Evolutionary conservation across 306 rosid genomes (phyloP).

Genomic region (Fagus sylvatica): DNA sequence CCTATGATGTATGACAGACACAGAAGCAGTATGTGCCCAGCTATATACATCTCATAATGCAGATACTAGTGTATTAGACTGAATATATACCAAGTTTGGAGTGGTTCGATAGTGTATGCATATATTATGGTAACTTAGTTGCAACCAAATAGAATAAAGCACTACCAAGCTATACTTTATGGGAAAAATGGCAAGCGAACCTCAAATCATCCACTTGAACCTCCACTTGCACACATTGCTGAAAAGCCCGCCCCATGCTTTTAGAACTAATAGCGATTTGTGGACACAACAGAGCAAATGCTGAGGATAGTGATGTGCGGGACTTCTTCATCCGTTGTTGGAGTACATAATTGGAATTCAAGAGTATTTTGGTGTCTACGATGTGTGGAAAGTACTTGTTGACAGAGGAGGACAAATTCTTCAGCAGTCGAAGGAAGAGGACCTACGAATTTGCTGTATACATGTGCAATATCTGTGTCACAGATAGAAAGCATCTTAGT

Average conservation of each 20-base stretch:
- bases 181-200: conserved; percentile 43
- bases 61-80: background rate
- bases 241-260: conserved; percentile 35
- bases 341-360: conserved; percentile 55
- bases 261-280: conserved; percentile 60
- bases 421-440: conserved; percentile 79
- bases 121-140: background rate
- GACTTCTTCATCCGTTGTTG: conserved; percentile 69
- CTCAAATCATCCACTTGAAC: conserved; percentile 82
- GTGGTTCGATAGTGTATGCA: too few relatives aligned
- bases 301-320: conserved; percentile 67
- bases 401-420: conserved; percentile 71
- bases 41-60: background rate
- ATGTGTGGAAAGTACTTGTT: conserved; percentile 70
- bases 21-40: background rate
- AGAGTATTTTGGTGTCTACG: conserved; percentile 81
- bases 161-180: conserved; percentile 12
- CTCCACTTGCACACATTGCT: conserved; percentile 58
- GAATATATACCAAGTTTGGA: background rate
- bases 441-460: conserved; percentile 76
- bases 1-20: background rate
- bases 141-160: background rate
- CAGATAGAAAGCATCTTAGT: conserved; percentile 31
- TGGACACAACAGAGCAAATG: conserved; percentile 78
- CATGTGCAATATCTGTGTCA: conserved; percentile 81